phyloP scores from a whole-genome alignment of 495 filamentous ascomycete genomes.

The Neurospora sp. region DNA sequence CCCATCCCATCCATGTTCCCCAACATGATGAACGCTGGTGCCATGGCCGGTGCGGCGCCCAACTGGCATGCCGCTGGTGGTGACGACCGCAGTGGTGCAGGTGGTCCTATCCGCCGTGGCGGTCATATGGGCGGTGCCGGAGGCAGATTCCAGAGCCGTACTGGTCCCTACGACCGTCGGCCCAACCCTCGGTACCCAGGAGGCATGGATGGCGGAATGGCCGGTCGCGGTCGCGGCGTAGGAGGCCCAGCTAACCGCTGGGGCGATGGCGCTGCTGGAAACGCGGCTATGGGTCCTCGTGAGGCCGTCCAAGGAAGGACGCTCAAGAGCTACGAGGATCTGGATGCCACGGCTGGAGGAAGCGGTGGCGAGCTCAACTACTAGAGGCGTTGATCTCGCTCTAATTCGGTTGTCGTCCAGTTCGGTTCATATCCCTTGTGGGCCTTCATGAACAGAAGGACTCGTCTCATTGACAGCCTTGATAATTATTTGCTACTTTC shows the following conservation, averaged over 20 bases:
- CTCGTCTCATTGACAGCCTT: background rate
- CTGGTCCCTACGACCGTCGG: slow-evolving; percentile 40
- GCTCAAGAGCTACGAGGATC: slow-evolving; percentile 91
- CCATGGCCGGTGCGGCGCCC: slow-evolving; percentile 27
- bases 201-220: slow-evolving; percentile 19
- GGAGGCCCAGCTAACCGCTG: slow-evolving; percentile 46
- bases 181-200: slow-evolving; percentile 30
- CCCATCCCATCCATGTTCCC: slow-evolving; percentile 39
- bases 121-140: slow-evolving; percentile 26
- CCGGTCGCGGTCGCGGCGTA: slow-evolving; percentile 30
- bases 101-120: slow-evolving; percentile 37
- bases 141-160: slow-evolving; percentile 34
- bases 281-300: slow-evolving; percentile 63
- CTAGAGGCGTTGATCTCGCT: slow-evolving; percentile 14
- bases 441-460: background rate
- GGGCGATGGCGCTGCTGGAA: slow-evolving; percentile 53
- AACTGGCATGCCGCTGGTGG: slow-evolving; percentile 34
- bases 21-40: slow-evolving; percentile 47
- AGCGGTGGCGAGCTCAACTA: slow-evolving; percentile 55
- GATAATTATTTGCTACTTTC: background rate
- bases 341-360: slow-evolving; percentile 63
- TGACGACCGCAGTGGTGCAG: slow-evolving; percentile 30
- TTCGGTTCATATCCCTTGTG: background rate
- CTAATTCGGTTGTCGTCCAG: background rate
- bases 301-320: slow-evolving; percentile 85